Base-by-base conservation (phyloP, 1,139 yeast species). In the Pneumocystis sp. region DNA sequence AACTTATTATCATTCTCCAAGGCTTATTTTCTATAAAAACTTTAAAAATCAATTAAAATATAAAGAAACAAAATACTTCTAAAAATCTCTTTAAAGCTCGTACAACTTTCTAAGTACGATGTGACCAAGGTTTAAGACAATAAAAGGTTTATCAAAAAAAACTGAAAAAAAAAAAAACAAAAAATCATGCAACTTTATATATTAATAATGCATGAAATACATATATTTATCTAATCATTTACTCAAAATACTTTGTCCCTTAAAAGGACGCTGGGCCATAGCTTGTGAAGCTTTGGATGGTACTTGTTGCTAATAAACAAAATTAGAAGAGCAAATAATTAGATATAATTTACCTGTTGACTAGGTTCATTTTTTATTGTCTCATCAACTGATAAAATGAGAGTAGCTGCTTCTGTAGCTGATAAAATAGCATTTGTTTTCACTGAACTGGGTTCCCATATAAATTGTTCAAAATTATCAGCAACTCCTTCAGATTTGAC, bases 401-500 rank as follows among this genome's bases (percentile, higher is more conserved):
- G 80, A 67, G 89, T 86, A 8, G 97, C 96, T 57, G 98, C 98
- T 76, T 93, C 99, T n/a, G 96, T 87, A 35, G 99, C 98, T 71
- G 95, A 86, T 74, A 85, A 87, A 68, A 95, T 79, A n/a, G 98
- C 97, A 75, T 93, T 95, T 69, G 85, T 83, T 78, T 93, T 93
- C 65, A 93, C 96, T 72, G 93, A 82, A 57, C 97, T 86, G 4
- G 99, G 99, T 76, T 93, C 99, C 99, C 99, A 93, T 68, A 93
- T 95, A 74, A 89, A 93, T 69, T 81, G 83, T 67, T 83, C 85
- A 80, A 90, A 84, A 75, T 90, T 93, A 77, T 93, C 86, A 63
- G 93, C 91, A 68, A 91, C 87, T 15, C 73, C 73, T 74, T 90
- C 98, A 69, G 83, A 82, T 68, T 85, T 88, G 78, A 93, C 91